These are phyloP conservation scores for Selaginella tamariscina DNA, from an alignment of 75 land plant species.

Conservation along the genomic window DNA sequence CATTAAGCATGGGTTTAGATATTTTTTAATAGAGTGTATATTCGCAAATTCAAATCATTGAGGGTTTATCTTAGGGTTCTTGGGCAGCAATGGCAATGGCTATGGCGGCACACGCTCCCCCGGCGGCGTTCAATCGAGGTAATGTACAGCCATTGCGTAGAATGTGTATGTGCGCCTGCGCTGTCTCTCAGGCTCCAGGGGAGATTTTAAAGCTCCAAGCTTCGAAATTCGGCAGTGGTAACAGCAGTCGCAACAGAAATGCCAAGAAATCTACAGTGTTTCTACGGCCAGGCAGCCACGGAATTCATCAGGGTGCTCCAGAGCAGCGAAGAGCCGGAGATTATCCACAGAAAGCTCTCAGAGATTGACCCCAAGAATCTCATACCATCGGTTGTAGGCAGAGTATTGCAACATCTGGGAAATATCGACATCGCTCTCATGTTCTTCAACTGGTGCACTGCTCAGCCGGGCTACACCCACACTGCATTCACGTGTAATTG, in stretches of 20 bases:
- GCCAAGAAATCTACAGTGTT: too few relatives aligned
- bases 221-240: background rate
- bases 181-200: background rate
- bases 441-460: background rate
- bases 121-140: background rate
- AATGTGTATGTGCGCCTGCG: background rate
- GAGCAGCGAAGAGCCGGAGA: background rate
- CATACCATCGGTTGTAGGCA: background rate
- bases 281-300: background rate
- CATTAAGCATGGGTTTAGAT: too few relatives aligned
- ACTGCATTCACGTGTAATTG: background rate
- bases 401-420: background rate
- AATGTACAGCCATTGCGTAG: background rate
- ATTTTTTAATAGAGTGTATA: background rate
- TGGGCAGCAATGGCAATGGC: background rate
- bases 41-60: background rate
- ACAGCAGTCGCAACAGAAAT: background rate
- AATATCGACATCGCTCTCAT: background rate
- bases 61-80: constrained; percentile 2
- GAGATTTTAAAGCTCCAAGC: background rate
- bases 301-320: background rate
- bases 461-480: background rate
- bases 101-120: background rate
- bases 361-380: background rate
- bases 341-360: background rate